Evolutionary conservation across 2,329 filamentous ascomycete species (phyloP).

Genomic region (Fusarium xylarioides): DNA sequence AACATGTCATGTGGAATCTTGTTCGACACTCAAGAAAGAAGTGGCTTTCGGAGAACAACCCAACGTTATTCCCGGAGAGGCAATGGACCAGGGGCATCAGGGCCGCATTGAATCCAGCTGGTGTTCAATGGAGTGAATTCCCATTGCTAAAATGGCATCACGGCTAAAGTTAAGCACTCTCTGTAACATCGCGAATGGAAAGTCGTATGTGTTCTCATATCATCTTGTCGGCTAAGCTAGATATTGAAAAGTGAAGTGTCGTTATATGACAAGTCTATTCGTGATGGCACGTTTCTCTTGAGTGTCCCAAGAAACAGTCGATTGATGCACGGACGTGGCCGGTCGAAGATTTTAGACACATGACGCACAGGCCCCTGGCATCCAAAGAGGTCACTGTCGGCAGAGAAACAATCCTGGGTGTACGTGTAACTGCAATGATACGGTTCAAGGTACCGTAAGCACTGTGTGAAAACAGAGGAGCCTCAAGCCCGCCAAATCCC

Average conservation of each 20-base stretch:
- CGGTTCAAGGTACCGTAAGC: conserved; percentile 2
- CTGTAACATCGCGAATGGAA: neutral
- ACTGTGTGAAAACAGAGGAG: conserved; percentile 18
- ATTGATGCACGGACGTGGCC: conserved; percentile 41
- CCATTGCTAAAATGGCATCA: conserved; percentile 17
- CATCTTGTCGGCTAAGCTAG: conserved; percentile 15
- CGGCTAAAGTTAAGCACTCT: neutral
- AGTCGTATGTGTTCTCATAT: conserved; percentile 14
- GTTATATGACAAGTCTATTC: conserved; percentile 35
- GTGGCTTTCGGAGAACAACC: neutral
- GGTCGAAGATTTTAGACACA: conserved; percentile 31
- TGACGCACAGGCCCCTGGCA: conserved; percentile 31
- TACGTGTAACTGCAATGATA: conserved; percentile 12
- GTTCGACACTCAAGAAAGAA: neutral
- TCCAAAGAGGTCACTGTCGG: conserved; percentile 27
- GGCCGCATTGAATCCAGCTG: neutral
- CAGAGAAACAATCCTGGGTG: conserved; percentile 23
- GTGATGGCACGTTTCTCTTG: conserved; percentile 29
- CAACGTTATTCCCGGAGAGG: conserved; percentile 4
- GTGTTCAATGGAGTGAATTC: neutral
- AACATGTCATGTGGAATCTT: conserved; percentile 9
- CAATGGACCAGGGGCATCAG: neutral
- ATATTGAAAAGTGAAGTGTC: neutral
- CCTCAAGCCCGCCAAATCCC: conserved; percentile 5
- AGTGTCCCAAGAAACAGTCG: conserved; percentile 34